Base-by-base conservation (phyloP, 2,329 filamentous ascomycete genomes). In the Penicillium sp. region DNA sequence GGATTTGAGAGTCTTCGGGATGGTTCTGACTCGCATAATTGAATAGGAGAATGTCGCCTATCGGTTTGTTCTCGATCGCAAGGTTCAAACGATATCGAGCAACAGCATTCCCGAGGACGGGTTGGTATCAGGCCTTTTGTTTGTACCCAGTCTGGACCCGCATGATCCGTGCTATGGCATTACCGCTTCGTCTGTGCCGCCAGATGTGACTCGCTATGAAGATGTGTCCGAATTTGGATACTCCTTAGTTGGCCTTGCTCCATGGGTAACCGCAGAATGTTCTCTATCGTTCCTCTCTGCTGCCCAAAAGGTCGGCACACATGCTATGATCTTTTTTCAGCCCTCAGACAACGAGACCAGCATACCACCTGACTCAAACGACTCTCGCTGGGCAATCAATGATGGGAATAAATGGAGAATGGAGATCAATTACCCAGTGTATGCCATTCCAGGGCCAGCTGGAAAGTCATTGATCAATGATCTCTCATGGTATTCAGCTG, bases 201-300 rank as follows among this genome's bases (percentile, higher is more conserved):
- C 72, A 36, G 92, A 94, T 71, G 90, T 86, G 52, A 96, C 90
- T 12, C 84, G 88, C 16, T 82, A 84, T 63, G 71, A 74, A n/a
- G 82, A 94, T 66, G 82, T 97, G 16, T 80, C 81, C 0, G 81
- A 82, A 46, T 70, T 72, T 19, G 85, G 88, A 62, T 91, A 90
- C 71, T 85, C 88, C 53, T 79, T 91, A 49, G 84, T 97, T 64
- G 92, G 89, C 28, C 77, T 97, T 50, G 92, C 90, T 25, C 93
- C 93, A 28, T 97, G 93, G 92, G 85, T 91, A 64, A 88, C 82
- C 59, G 77, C 81, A 8, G 77, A 84, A 26, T 99, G 93, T 69
- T 88, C 90, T 12, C 75, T 81, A 53, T 82, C 87, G 42, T 96
- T 91, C 69, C 80, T 97, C 44, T 75, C 80, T 17, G 76, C 78